phyloP scores from a whole-genome alignment of 1,284 basidiomycete species.

The Ustilago cynodontis region DNA sequence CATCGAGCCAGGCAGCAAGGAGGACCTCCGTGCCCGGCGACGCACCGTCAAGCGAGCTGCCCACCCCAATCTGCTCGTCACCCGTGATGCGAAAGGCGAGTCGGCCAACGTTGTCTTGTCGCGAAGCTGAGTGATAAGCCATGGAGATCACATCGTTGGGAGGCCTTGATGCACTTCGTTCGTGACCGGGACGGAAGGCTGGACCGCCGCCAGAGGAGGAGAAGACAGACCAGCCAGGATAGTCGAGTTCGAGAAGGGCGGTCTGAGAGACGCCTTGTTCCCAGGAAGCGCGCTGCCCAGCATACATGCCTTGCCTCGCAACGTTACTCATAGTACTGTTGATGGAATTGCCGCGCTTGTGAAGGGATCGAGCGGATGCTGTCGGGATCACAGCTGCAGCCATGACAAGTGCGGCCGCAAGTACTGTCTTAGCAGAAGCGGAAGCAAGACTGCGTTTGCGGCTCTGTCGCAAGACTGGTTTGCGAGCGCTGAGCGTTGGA shows the following conservation, averaged over 20 bases:
- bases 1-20: conserved; percentile 56
- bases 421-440: conserved; percentile 17
- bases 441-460: conserved; percentile 17
- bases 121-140: conserved; percentile 54
- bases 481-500: conserved; percentile 36
- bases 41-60: conserved; percentile 64
- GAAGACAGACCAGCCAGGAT: conserved; percentile 59
- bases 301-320: conserved; percentile 56
- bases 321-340: conserved; percentile 59
- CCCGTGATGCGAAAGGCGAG: conserved; percentile 63
- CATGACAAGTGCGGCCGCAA: conserved; percentile 17
- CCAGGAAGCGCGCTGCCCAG: conserved; percentile 64
- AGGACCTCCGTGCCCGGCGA: conserved; percentile 61
- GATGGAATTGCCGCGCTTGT: conserved; percentile 30
- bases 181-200: conserved; percentile 42
- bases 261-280: conserved; percentile 65
- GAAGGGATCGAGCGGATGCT: conserved; percentile 11
- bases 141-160: conserved; percentile 55
- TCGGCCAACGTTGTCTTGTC: conserved; percentile 58
- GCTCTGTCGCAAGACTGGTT: conserved; percentile 36
- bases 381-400: conserved; percentile 14
- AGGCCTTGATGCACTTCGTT: conserved; percentile 16
- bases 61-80: conserved; percentile 53
- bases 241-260: conserved; percentile 63
- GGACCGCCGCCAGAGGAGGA: conserved; percentile 46